These are phyloP conservation scores for Aspergillus ochraceoroseus DNA, from an alignment of 2,329 filamentous ascomycete genomes.

Conservation along the genomic window DNA sequence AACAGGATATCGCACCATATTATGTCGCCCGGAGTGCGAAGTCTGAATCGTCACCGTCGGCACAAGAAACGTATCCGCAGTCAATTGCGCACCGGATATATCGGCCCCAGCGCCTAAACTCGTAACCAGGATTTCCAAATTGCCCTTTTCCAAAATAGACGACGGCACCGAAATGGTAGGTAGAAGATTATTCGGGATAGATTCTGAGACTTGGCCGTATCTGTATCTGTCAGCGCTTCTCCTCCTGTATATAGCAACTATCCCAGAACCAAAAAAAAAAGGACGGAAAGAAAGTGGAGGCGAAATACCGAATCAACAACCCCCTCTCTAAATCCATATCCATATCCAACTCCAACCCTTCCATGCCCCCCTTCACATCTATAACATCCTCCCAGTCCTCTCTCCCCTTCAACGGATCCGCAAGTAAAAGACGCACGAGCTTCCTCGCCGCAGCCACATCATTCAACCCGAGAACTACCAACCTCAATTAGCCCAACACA, in stretches of 20 bases:
- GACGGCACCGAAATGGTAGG: slow-evolving; percentile 54
- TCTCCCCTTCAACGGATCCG: slow-evolving; percentile 61
- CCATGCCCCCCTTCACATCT: slow-evolving; percentile 45
- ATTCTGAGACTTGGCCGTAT: slow-evolving; percentile 51
- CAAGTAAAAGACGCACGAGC: slow-evolving; percentile 64
- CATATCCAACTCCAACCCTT: slow-evolving; percentile 55
- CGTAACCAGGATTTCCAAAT: slow-evolving; percentile 57
- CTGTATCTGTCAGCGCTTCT: slow-evolving; percentile 31
- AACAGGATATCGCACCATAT: slow-evolving; percentile 71
- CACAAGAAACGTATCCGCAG: slow-evolving; percentile 64
- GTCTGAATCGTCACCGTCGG: slow-evolving; percentile 66
- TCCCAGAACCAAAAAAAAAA: slow-evolving; percentile 36
- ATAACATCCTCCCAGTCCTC: slow-evolving; percentile 64
- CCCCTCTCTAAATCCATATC: slow-evolving; percentile 49
- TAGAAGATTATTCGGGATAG: slow-evolving; percentile 48
- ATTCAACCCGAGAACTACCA: slow-evolving; percentile 48
- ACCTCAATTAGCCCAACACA: slow-evolving; percentile 7
- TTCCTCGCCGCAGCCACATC: slow-evolving; percentile 49
- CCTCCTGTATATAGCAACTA: slow-evolving; percentile 46
- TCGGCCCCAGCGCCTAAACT: slow-evolving; percentile 49
- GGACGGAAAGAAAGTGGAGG: neutral
- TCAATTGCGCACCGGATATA: slow-evolving; percentile 48
- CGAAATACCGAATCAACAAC: slow-evolving; percentile 57
- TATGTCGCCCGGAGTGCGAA: slow-evolving; percentile 59
- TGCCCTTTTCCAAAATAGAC: slow-evolving; percentile 51